Evolutionary conservation across 2,329 filamentous ascomycete species (phyloP), one percentile per base, ranked within the genome.

Genomic region (Penicillium sp.): DNA sequence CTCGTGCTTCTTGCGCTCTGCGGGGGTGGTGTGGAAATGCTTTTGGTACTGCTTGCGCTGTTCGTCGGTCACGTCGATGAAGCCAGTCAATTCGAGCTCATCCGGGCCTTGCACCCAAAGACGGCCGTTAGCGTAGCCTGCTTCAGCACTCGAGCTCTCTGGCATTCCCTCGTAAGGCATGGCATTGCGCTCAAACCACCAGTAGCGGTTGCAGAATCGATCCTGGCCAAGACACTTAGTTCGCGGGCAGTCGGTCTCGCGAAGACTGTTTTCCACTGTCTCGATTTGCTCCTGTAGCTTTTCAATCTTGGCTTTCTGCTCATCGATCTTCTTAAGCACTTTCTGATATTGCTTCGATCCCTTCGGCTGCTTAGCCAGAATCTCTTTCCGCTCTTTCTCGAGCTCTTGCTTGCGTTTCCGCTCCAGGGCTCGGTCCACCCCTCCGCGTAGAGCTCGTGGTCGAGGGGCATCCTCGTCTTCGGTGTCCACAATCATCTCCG

Each of bases 161-260:
- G 92, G 92, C 51, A 97, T 81, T 4, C 94, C 94, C 31, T 83
- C 91, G 67, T 93, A 96, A 0, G 94, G 94, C 92, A 97, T 97
- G 22, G 92, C 94, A 67, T 97, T 99, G 58, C 93, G 88, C 75
- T 99, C 94, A 72, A 97, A 97, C 93, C 94, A 99, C 79, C 95
- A 97, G 75, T 97, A 99, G 50, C 93, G 86, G 74, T 99, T 97
- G 86, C 93, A 96, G 79, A 96, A 99, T 42, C 94, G 86, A 74
- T 99, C 94, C 71, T 94, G 93, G 56, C 94, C 94, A 24, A 99
- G 81, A 16, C 93, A 86, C 58, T 90, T 87, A 16, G 92, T 96
- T 57, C 94, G 88, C 34, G 92, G 90, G 65, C 93, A 96, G 72
- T 97, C 90, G 39, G 92, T 92, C 74, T 97, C 93, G 48, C 94